A percentile compares a stretch with the other conserved stretches of the same genome.
Conservation (phyloP, 2,329 filamentous ascomycete genomes). For the Ophiostoma quercus region DNA sequence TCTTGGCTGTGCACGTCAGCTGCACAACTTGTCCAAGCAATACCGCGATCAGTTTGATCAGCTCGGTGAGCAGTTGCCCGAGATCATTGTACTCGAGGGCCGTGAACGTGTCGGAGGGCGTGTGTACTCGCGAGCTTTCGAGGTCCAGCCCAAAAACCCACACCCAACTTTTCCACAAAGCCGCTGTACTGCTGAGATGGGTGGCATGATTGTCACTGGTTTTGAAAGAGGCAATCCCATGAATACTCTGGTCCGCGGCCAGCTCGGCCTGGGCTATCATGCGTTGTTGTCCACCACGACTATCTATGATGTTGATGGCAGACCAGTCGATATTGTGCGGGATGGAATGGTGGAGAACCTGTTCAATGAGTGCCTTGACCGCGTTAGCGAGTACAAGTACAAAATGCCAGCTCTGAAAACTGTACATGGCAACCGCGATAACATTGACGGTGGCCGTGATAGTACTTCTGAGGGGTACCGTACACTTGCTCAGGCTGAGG, state of each 20-base stretch:
- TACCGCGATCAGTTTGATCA: constrained; percentile 64
- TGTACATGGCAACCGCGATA: constrained; percentile 73
- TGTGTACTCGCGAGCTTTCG: constrained; percentile 75
- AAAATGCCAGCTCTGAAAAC: constrained; percentile 64
- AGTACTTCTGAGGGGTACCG: constrained; percentile 62
- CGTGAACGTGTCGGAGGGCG: constrained; percentile 82
- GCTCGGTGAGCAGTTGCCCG: constrained; percentile 62
- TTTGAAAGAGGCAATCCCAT: constrained; percentile 94
- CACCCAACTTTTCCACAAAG: constrained; percentile 32
- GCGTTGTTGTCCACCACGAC: constrained; percentile 66
- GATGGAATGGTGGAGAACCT: constrained; percentile 84
- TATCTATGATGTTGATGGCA: constrained; percentile 79
- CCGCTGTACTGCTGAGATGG: constrained; percentile 85
- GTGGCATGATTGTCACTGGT: constrained; percentile 95
- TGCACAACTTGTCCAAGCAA: constrained; percentile 80
- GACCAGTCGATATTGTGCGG: constrained; percentile 67
- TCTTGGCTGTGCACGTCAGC: constrained; percentile 82
- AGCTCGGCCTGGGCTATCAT: constrained; percentile 83
- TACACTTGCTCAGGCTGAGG: constrained; percentile 68
- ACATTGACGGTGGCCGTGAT: constrained; percentile 80
- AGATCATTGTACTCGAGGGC: constrained; percentile 78
- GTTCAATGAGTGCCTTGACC: constrained; percentile 90
- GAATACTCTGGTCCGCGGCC: constrained; percentile 83
- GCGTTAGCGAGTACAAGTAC: constrained; percentile 84
- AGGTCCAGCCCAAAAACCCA: constrained; percentile 45